Evolutionary conservation across 768 basidiomycete species (phyloP).

Genomic region (Gymnopilus dilepis): DNA sequence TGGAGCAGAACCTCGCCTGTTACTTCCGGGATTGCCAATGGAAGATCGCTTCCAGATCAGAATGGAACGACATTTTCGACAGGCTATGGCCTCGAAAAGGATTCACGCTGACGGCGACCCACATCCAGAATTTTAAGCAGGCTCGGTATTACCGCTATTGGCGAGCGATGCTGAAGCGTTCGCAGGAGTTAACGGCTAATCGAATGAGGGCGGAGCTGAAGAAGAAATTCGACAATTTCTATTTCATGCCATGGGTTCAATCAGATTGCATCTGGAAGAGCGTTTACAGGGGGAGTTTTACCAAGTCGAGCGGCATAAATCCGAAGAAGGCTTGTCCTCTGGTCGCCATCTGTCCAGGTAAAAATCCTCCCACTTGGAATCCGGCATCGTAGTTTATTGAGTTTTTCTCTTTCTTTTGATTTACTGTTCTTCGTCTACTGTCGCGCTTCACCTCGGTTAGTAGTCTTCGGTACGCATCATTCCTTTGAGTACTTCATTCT

Average conservation of each 20-base stretch:
- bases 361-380: neutral
- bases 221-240: neutral
- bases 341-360: neutral
- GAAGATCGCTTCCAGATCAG: neutral
- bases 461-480: too few species aligned
- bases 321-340: neutral
- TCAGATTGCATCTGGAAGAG: neutral
- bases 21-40: constrained; percentile 8
- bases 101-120: neutral
- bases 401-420: too few species aligned
- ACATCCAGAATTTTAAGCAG: neutral
- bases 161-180: neutral
- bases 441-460: too few species aligned
- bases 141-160: neutral
- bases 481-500: too few species aligned
- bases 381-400: too few species aligned
- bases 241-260: neutral
- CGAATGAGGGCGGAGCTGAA: neutral
- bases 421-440: too few species aligned
- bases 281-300: neutral
- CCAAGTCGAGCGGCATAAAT: neutral
- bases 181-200: neutral
- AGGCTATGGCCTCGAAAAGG: neutral
- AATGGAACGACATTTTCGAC: neutral
- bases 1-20: neutral